Conservation (phyloP, 2,329 filamentous ascomycete species). For the Pseudocercospora vitis region DNA sequence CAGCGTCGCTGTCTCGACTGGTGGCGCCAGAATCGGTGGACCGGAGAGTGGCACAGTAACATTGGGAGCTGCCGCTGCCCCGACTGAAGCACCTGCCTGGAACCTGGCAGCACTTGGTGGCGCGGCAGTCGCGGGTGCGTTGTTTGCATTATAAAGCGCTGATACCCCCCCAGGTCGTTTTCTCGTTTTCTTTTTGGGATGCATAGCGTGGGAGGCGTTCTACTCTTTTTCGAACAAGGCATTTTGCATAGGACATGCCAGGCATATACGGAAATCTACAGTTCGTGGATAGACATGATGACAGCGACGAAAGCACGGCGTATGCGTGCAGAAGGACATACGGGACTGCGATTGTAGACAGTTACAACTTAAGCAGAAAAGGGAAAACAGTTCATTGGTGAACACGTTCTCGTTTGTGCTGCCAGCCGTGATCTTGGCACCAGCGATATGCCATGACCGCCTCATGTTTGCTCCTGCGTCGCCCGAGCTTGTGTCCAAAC, state of each 20-base stretch:
- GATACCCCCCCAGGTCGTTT: background rate
- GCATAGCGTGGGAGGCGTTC: slow-evolving; percentile 1
- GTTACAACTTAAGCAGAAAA: background rate
- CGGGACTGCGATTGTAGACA: background rate
- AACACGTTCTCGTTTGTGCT: background rate
- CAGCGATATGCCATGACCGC: too few relatives aligned
- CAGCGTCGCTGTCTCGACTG: slow-evolving; percentile 45
- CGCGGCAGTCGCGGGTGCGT: slow-evolving; percentile 15
- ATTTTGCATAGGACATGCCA: background rate
- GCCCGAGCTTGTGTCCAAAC: background rate
- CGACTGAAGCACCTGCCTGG: slow-evolving; percentile 31
- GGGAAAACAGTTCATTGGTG: background rate
- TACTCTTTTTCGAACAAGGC: background rate
- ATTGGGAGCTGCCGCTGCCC: slow-evolving; percentile 17
- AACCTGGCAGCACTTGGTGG: slow-evolving; percentile 25
- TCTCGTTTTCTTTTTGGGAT: too few relatives aligned
- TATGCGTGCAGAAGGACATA: background rate
- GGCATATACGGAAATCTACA: background rate
- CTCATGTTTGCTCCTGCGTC: background rate
- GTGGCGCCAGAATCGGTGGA: slow-evolving; percentile 44
- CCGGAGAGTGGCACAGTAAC: slow-evolving; percentile 19
- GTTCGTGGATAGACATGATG: background rate
- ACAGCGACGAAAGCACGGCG: background rate
- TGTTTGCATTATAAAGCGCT: slow-evolving; percentile 3
- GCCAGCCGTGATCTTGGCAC: too few relatives aligned